Base-by-base conservation (phyloP, 2,329 filamentous ascomycete genomes). In the Shiraia bambusicola region DNA sequence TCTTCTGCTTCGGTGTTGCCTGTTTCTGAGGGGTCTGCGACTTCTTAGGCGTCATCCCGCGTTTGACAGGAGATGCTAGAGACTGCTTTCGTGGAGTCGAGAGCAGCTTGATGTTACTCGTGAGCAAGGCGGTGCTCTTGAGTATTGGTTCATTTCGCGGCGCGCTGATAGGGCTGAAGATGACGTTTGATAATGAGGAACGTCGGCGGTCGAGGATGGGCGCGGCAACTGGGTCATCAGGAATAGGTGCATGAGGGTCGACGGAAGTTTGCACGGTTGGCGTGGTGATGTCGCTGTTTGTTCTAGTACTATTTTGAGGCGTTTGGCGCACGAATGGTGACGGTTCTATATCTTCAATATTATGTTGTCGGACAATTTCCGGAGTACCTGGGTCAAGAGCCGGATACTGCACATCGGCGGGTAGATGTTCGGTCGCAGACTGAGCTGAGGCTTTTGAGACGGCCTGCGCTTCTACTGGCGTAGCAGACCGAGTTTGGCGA, bases 41-140 rank as follows among this genome's bases (percentile, higher is more conserved):
- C 37, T 63, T 66, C 47, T 69, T 70, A 6, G 67, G 66, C 2
- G 65, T 67, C 44, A 60, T 49, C 16, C 61, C 58, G 22, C 65
- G 61, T 49, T 73, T 73, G 6, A 69, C 48, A 2, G 74, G 74
- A 11, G 73, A 76, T 8, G 65, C 47, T 13, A 66, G 49, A 4
- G 64, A 65, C 44, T 76, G 72, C 48, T 76, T 77, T 31, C 74
- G 61, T 4, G 74, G 74, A 0, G 74, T 77, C 0, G 71, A 73
- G 36, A 77, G 64, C 12, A 74, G 58, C 43, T 71, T 75, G 54
- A 76, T 74, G 27, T 66, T 73, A 44, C 74, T 71, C 6, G 66
- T 61, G 15, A 74, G 42, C 17, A 67, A 22, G n/a, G 58, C 48
- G 6, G 61, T 61, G 37, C 57, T 67, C 43, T 63, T 65, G 15